phyloP scores from a whole-genome alignment of 2,329 filamentous ascomycete genomes.

The Cadophora malorum region DNA sequence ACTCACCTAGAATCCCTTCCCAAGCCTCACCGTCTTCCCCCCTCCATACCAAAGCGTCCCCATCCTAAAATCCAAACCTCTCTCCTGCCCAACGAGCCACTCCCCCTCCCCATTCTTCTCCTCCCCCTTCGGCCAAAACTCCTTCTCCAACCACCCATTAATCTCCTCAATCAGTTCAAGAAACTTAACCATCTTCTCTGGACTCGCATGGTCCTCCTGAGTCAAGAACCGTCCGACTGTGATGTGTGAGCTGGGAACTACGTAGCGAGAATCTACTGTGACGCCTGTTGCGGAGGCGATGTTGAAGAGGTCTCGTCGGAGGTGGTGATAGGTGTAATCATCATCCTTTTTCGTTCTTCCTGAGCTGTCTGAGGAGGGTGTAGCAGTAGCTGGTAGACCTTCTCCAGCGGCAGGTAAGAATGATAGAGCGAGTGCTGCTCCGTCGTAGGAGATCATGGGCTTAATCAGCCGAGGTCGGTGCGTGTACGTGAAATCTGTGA shows the following conservation, averaged over 20 bases:
- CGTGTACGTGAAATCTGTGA: slow-evolving; percentile 69
- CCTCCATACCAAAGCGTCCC: slow-evolving; percentile 89
- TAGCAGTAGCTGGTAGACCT: slow-evolving; percentile 44
- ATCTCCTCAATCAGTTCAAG: slow-evolving; percentile 75
- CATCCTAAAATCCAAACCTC: slow-evolving; percentile 75
- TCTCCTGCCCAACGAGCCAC: slow-evolving; percentile 89
- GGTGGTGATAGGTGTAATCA: slow-evolving; percentile 86
- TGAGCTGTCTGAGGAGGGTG: slow-evolving; percentile 23
- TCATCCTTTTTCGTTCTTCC: slow-evolving; percentile 57
- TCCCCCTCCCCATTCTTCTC: slow-evolving; percentile 62
- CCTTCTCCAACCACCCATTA: slow-evolving; percentile 74
- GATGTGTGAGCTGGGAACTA: slow-evolving; percentile 88
- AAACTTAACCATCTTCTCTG: slow-evolving; percentile 61
- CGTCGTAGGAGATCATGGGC: slow-evolving; percentile 83
- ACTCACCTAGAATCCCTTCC: slow-evolving; percentile 61
- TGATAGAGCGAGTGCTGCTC: slow-evolving; percentile 83
- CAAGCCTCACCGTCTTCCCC: slow-evolving; percentile 70
- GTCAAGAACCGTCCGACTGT: slow-evolving; percentile 84
- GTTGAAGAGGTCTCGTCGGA: slow-evolving; percentile 78
- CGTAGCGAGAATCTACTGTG: slow-evolving; percentile 78
- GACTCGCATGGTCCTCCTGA: slow-evolving; percentile 65
- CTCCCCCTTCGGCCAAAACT: slow-evolving; percentile 68
- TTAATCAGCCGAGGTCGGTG: slow-evolving; percentile 80
- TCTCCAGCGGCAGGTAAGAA: slow-evolving; percentile 82
- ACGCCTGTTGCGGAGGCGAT: slow-evolving; percentile 67